These are phyloP conservation scores for Malania oleifera DNA, from an alignment of 164 flowering plant genomes.

Conservation along the genomic window DNA sequence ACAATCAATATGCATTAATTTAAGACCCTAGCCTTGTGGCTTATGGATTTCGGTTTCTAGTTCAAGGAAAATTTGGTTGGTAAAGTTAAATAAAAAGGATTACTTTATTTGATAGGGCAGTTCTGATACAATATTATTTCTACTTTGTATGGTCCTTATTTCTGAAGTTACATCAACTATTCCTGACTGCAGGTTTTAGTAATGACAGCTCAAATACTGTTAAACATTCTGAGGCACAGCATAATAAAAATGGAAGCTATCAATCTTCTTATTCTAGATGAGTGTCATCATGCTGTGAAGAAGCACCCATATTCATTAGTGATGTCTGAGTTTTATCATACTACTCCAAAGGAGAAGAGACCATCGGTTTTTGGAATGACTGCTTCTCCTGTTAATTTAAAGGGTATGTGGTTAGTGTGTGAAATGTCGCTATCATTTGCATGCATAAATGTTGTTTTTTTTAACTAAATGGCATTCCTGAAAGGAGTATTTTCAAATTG, in stretches of 20 bases:
- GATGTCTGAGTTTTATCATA: constrained; percentile 99
- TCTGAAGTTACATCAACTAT: neutral
- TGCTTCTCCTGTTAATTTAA: constrained; percentile 96
- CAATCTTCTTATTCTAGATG: constrained; percentile 89
- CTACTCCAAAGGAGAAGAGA: constrained; percentile 83
- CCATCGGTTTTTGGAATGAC: constrained; percentile 99
- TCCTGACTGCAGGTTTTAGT: constrained; percentile 73
- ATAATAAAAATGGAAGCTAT: constrained; percentile 93
- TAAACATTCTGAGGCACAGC: constrained; percentile 96
- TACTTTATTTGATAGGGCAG: neutral
- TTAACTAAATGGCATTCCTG: neutral
- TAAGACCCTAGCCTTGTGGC: too few relatives aligned
- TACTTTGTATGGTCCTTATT: neutral
- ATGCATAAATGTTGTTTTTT: neutral
- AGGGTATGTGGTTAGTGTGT: constrained; percentile 41
- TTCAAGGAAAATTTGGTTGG: too few relatives aligned
- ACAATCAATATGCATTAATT: too few relatives aligned
- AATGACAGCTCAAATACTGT: constrained; percentile 97
- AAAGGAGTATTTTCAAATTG: neutral
- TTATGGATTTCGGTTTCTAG: too few relatives aligned
- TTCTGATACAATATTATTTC: neutral
- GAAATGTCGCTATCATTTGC: neutral
- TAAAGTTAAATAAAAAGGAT: neutral
- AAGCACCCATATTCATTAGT: constrained; percentile 97
- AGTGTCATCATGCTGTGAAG: constrained; percentile 99